Conservation (phyloP, 345 rosid species). For the Acer campestre region DNA sequence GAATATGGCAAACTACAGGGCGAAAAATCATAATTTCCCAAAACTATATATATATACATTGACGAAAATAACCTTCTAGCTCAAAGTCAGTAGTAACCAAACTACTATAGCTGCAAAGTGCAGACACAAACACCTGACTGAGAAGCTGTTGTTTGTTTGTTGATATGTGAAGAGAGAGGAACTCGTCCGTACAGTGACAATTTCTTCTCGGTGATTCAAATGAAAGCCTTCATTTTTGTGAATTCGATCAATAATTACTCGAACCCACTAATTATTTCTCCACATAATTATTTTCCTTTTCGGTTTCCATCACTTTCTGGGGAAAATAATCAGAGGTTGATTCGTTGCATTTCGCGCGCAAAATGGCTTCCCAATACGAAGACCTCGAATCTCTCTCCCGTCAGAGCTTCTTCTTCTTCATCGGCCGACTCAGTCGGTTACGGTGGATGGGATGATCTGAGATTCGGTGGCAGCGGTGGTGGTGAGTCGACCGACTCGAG, state of each 20-base stretch:
- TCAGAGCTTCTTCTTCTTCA: slow-evolving; percentile 24
- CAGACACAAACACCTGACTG: neutral
- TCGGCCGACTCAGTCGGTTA: slow-evolving; percentile 23
- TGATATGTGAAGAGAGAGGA: neutral
- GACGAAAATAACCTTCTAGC: slow-evolving; percentile 9
- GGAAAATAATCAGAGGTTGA: slow-evolving; percentile 16
- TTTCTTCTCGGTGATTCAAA: neutral
- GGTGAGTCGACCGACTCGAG: slow-evolving; percentile 35
- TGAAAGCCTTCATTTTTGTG: slow-evolving; percentile 32
- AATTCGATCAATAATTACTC: slow-evolving; percentile 21
- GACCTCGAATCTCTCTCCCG: slow-evolving; percentile 9
- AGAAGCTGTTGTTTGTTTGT: neutral
- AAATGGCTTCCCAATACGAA: slow-evolving; percentile 15
- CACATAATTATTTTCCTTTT: slow-evolving; percentile 27
- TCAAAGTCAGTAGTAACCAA: neutral
- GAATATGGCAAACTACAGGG: no score
- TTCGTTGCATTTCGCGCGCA: slow-evolving; percentile 9
- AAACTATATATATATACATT: neutral
- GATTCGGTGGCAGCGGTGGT: neutral
- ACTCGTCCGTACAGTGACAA: neutral
- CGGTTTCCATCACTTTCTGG: slow-evolving; percentile 33
- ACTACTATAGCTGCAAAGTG: neutral
- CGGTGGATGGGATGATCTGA: slow-evolving; percentile 64
- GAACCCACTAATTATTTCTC: slow-evolving; percentile 15
- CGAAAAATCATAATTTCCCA: no score